Percentiles rank a stretch among this genome's conserved stretches.
phyloP scores from a whole-genome alignment of 2,329 filamentous ascomycete species.

The Penicillium sp. region DNA sequence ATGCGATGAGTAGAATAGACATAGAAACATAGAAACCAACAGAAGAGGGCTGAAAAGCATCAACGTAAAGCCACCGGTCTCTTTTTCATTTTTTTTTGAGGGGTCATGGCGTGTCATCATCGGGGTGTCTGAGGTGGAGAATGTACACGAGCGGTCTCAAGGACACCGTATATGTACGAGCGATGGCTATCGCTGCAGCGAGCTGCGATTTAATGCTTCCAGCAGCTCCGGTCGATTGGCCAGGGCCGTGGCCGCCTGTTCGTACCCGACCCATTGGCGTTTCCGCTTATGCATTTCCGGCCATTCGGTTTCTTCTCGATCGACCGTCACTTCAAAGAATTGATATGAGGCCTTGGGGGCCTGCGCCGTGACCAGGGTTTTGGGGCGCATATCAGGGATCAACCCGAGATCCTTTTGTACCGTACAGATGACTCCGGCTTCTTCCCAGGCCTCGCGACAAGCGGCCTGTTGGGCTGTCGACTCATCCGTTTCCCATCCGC shows the following conservation, averaged over 20 bases:
- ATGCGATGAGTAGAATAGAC: constrained; percentile 9
- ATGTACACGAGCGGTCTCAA: constrained; percentile 9
- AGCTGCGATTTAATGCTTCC: constrained; percentile 78
- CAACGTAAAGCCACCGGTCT: constrained; percentile 16
- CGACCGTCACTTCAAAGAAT: constrained; percentile 74
- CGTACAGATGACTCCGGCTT: constrained; percentile 82
- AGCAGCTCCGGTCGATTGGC: constrained; percentile 76
- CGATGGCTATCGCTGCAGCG: constrained; percentile 50
- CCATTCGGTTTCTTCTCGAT: constrained; percentile 79
- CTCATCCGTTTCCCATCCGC: constrained; percentile 96
- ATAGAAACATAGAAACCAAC: constrained; percentile 5
- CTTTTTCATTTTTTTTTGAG: constrained; percentile 16
- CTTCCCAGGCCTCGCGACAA: constrained; percentile 92
- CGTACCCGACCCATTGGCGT: constrained; percentile 82
- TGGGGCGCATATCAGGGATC: constrained; percentile 71
- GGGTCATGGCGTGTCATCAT: constrained; percentile 23
- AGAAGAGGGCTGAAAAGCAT: constrained; percentile 11
- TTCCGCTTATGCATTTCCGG: constrained; percentile 89
- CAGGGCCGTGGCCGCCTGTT: constrained; percentile 72
- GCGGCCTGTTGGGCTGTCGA: constrained; percentile 75
- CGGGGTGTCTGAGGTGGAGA: constrained; percentile 5
- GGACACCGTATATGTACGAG: too few relatives aligned
- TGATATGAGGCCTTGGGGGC: constrained; percentile 62
- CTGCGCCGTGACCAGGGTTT: constrained; percentile 47
- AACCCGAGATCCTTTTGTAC: constrained; percentile 80